A percentile compares a stretch with the other conserved stretches of the same genome.
These are phyloP conservation scores for Calycina marina DNA, from an alignment of 2,329 filamentous ascomycete genomes.

Conservation along the genomic window DNA sequence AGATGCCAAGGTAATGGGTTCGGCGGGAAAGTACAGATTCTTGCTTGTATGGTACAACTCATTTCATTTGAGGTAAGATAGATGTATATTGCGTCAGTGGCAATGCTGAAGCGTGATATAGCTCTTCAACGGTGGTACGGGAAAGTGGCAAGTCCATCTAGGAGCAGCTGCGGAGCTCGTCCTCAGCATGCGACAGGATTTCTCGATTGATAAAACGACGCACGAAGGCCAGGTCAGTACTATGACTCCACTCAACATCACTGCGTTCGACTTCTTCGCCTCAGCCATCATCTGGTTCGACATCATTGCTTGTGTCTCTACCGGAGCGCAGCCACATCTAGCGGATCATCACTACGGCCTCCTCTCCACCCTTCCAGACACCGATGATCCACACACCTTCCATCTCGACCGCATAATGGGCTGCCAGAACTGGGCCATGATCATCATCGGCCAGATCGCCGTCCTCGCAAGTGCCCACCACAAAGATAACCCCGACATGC, in stretches of 20 bases:
- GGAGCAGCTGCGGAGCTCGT: conserved; percentile 35
- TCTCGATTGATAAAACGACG: not conserved
- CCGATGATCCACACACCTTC: conserved; percentile 15
- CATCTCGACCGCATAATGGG: conserved; percentile 36
- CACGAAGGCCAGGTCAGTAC: not conserved
- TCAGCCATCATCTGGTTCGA: conserved; percentile 18
- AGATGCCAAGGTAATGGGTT: not conserved
- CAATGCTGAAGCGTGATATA: not conserved
- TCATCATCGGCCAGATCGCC: conserved; percentile 35
- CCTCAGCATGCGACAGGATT: conserved; percentile 6
- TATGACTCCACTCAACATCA: conserved; percentile 1
- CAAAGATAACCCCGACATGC: conserved; percentile 21
- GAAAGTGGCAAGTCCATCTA: conserved; percentile 36
- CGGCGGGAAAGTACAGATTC: not conserved
- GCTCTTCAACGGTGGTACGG: conserved; percentile 26
- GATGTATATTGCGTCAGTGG: not conserved
- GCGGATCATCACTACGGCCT: conserved; percentile 17
- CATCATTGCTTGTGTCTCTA: conserved; percentile 32
- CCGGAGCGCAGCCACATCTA: conserved; percentile 25
- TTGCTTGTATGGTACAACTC: conserved; percentile 4
- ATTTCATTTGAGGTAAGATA: conserved; percentile 4
- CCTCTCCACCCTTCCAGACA: not conserved
- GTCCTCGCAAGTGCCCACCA: conserved; percentile 41
- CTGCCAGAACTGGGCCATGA: conserved; percentile 39
- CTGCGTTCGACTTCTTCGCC: not conserved